Percentiles rank a stretch among this genome's conserved stretches.
Conservation (phyloP, 2,329 filamentous ascomycete genomes). For the Chaetomium globosum region DNA sequence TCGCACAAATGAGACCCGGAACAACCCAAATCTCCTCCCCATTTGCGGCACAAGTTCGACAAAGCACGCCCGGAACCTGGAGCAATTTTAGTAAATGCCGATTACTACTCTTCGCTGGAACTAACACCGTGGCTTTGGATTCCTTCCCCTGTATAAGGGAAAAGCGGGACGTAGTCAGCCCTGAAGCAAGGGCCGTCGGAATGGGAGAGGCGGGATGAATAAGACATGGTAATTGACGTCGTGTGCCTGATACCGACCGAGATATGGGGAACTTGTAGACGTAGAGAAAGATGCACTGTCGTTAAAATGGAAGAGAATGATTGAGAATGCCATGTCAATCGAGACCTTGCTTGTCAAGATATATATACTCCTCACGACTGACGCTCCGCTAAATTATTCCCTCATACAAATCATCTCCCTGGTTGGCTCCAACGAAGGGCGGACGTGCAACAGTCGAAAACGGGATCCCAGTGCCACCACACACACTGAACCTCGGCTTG, state of each 20-base stretch:
- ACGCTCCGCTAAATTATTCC: too few species aligned
- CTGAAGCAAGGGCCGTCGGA: not conserved
- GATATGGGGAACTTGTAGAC: not conserved
- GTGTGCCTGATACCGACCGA: not conserved
- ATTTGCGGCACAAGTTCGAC: constrained; percentile 29
- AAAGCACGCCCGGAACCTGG: constrained; percentile 32
- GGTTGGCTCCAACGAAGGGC: too few species aligned
- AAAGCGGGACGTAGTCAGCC: not conserved
- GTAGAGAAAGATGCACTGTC: not conserved
- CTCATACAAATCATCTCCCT: too few species aligned
- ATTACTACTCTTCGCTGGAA: not conserved
- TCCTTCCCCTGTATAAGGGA: not conserved
- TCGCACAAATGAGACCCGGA: constrained; percentile 31
- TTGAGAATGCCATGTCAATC: not conserved
- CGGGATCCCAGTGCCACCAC: not conserved
- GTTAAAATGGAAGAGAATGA: not conserved
- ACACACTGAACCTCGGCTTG: not conserved
- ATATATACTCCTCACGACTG: not conserved
- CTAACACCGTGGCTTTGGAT: not conserved
- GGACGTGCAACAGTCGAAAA: not conserved
- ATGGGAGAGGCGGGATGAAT: not conserved
- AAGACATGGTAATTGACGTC: not conserved
- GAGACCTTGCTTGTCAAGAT: not conserved
- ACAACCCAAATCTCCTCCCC: constrained; percentile 36
- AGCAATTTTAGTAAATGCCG: not conserved